Base-by-base conservation (phyloP, 1,284 basidiomycete genomes). In the Ceratobasidium sp. region DNA sequence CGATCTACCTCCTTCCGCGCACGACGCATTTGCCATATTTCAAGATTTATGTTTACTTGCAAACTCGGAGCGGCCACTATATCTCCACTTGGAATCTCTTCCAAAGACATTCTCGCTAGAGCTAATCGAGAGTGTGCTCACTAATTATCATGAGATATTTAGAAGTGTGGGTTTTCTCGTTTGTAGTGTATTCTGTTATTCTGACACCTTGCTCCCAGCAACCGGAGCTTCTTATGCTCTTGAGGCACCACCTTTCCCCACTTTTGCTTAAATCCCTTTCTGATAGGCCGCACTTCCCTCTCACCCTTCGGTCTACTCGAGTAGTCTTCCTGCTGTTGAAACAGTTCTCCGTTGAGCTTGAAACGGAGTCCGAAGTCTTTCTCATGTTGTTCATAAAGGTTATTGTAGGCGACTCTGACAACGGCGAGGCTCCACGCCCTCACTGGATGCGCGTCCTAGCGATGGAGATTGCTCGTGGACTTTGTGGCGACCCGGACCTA, bases 31-130 rank as follows among this genome's bases (percentile, higher is more conserved):
- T 83, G 89, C 90, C 1, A 90, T 98, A 19, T 95, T 98, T 77
- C 91, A 96, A 81, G 96, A 98, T 81, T 84, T 98, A 2, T 98
- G 96, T 82, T 85, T 97, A 0, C 88, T 98, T 1, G 93, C 94
- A 13, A 95, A 95, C 81, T 88, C 90, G 4, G 95, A 98, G 82
- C 91, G 88, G 74, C 94, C 96, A 0, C 87, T 89, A 70, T 95
- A 98, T 82, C 86, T 99, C 77, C 91, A 92, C 80, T 89, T 99
- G 44, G 90, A 92, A n/a, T 90, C 89, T 57, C 86, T 99, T 32
- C 94, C 95, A 80, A 93, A 96, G 83, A 98, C 97, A 0, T 99
- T 99, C 81, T 95, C 96, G 0, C 86, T 99, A 34, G 97, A 99
- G 84, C 86, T 99, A 71, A 95, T 99, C 76, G 98, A 99, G 85